Base-by-base conservation (phyloP, 345 rosid genomes). In the Citrus maxima region DNA sequence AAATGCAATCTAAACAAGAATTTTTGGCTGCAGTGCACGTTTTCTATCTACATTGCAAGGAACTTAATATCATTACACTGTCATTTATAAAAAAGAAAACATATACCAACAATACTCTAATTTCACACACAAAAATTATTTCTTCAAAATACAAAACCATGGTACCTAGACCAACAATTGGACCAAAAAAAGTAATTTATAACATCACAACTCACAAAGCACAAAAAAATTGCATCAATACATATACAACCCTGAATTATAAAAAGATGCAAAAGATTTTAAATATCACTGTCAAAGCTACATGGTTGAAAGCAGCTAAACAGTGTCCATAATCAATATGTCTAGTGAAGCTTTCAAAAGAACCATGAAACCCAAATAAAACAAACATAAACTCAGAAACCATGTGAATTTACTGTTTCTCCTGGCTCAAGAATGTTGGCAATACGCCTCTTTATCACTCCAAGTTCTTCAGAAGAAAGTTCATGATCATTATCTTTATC, bases 401-500 rank as follows among this genome's bases (percentile, higher is more conserved):
- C 46, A 34, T 28, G 40, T 35, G 69, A 77, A 61, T 81, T 85
- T 82, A 97, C 99, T 75, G 98, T 93, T 85, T 97, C 99, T 85
- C 93, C 98, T 21, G 97, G 96, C 83, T 90, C 90, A 81, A 97
- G 98, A 83, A 89, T 58, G 21, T 88, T 74, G 55, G 98, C 93
- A 77, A 97, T 97, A 27, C 98, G 95, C 86, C 94, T 93, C 81
- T 93, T 97, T 32, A 90, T 84, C 27, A 66, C 73, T 76, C 93
- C 96, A 85, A 92, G 82, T 37, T 94, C 97, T 18, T 88, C 89
- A 82, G 93, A 77, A 67, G 97, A 90, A 74, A 97, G 93, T 42
- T 92, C 99, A 34, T 37, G 72, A 37, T 18, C 78, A 51, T 72
- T 84, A 75, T 77, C 79, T 54, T 87, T 88, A 62, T 80, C 82